Conservation (phyloP, 305 asterid species). For the Fraxinus angustifolia region DNA sequence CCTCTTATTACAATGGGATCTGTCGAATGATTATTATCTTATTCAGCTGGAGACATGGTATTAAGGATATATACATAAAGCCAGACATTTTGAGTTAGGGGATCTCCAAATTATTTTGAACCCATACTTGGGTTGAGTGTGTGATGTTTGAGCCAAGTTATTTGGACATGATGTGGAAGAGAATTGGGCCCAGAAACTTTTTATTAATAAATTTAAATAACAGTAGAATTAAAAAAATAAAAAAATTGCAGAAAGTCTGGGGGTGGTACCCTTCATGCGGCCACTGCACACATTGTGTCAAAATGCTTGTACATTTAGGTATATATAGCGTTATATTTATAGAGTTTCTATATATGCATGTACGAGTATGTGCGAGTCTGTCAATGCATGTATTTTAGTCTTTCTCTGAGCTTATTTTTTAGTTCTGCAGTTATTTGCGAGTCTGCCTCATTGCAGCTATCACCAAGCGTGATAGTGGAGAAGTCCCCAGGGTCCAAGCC, state of each 20-base stretch:
- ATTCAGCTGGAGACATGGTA: neutral
- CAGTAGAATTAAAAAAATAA: no score
- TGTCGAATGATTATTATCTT: neutral
- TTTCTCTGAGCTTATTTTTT: conserved; percentile 10
- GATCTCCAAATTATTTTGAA: neutral
- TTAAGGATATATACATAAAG: neutral
- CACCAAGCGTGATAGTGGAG: conserved; percentile 56
- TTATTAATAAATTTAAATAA: no score
- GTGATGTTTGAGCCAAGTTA: neutral
- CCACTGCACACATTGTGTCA: no score
- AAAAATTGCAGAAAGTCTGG: no score
- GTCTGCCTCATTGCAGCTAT: conserved; percentile 40
- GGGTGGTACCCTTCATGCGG: no score
- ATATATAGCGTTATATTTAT: neutral
- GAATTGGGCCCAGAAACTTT: neutral
- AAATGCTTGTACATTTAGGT: neutral
- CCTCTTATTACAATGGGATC: neutral
- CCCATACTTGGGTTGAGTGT: neutral
- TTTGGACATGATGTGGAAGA: neutral
- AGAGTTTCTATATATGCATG: neutral
- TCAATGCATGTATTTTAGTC: neutral
- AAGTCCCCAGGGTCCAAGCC: conserved; percentile 76
- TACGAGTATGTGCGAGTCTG: neutral
- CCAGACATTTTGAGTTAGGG: neutral
- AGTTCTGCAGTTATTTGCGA: conserved; percentile 54